Evolutionary conservation across 768 basidiomycete genomes (phyloP), one percentile per base, ranked within the genome.

Genomic region (Termitomyces sp.): DNA sequence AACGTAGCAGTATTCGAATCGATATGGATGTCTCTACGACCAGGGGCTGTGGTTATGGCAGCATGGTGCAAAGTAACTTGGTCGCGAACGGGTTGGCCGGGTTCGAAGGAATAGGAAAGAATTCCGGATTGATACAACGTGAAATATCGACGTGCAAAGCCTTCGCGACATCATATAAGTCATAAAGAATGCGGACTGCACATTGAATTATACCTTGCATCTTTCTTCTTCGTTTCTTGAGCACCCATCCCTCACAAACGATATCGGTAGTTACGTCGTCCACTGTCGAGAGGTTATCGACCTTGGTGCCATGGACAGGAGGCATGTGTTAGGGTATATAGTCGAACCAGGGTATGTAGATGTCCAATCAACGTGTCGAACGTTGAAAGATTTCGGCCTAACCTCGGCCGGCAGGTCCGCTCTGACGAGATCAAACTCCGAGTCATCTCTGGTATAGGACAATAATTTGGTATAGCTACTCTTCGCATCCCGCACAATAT

Each of bases 201-300:
- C 35, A 58, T 38, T 50, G 48, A 39, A 44, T 42, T 73, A 54
- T 66, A 87, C 92, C 92, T 78, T 94, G 92, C 89, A 93, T 88
- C 77, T 85, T 91, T 81, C 91, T 92, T 65, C 92, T 79, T 66
- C 92, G 79, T 75, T 94, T 94, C 78, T 94, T 94, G 63, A 94
- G 79, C 6, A 93, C 75, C 91, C 91, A 94, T 76, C 92, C 92
- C 67, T 90, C 81, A 55, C 75, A 79, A 4, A 89, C 64, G 54
- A 85, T 69, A 35, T 66, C 67, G 28, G 71, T 16, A 32, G 28
- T 58, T 55, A 58, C 22, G 7, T 45, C 32, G n/a, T 61, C 52
- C 48, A 33, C 38, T 24, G 56, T 0, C 16, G 56, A 46, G 16
- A 54, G 44, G 24, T 24, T 20, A 33, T 24, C 44, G 4, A 35